Percentiles rank a stretch among this genome's conserved stretches.
phyloP scores from a whole-genome alignment of 2,329 filamentous ascomycete species.

The Aotearoamyces nothofagi region DNA sequence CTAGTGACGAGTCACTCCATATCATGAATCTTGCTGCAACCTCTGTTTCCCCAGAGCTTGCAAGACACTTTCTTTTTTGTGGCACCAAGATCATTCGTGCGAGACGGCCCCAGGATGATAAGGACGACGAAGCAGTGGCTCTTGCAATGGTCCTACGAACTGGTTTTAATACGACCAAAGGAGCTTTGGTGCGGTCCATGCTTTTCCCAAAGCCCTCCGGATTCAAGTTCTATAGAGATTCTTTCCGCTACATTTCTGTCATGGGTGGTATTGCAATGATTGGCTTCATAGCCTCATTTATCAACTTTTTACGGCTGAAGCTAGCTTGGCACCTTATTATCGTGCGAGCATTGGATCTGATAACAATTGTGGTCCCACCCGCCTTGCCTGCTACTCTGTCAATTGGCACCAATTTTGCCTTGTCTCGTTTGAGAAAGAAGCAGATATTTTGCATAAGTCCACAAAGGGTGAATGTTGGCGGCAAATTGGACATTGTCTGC shows the following conservation, averaged over 20 bases:
- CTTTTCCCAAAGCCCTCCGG: constrained; percentile 95
- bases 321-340: constrained; percentile 84
- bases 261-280: constrained; percentile 79
- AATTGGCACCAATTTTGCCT: constrained; percentile 91
- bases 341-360: constrained; percentile 81
- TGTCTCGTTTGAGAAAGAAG: constrained; percentile 72
- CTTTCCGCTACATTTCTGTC: constrained; percentile 93
- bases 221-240: constrained; percentile 97
- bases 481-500: constrained; percentile 90
- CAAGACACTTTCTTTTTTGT: constrained; percentile 82
- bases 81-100: constrained; percentile 93
- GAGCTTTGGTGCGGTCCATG: constrained; percentile 91
- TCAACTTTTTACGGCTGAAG: constrained; percentile 80
- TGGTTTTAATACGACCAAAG: constrained; percentile 96
- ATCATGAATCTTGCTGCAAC: constrained; percentile 66
- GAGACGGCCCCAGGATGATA: constrained; percentile 71
- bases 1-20: constrained; percentile 64
- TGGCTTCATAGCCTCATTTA: constrained; percentile 79
- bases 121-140: constrained; percentile 77
- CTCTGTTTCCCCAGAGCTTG: constrained; percentile 68
- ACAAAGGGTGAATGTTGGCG: constrained; percentile 89
- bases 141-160: constrained; percentile 86
- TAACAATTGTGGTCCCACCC: constrained; percentile 94
- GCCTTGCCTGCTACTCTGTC: constrained; percentile 88
- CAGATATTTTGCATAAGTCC: constrained; percentile 97